Conservation (phyloP, 1,284 basidiomycete species). For the Athelia psychrophila region DNA sequence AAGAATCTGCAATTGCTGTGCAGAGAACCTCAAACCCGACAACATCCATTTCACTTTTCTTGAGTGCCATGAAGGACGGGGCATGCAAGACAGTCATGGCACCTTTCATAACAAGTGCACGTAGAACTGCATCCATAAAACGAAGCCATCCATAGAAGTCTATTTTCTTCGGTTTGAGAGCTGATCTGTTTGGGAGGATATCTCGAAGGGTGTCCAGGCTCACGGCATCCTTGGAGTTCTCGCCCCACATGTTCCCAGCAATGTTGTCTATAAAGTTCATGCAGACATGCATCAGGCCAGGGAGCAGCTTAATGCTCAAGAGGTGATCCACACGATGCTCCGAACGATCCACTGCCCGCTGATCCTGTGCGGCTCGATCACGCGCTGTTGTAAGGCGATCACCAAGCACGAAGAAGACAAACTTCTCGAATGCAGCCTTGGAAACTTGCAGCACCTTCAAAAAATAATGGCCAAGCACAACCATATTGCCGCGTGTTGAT, state of each 20-base stretch:
- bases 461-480: conserved; percentile 17
- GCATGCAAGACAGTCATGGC: neutral
- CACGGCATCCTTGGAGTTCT: conserved; percentile 5
- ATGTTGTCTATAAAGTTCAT: conserved; percentile 14
- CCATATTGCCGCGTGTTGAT: conserved; percentile 17
- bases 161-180: conserved; percentile 14
- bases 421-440: conserved; percentile 8
- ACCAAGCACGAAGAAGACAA: conserved; percentile 12
- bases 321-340: conserved; percentile 13
- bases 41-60: too few relatives aligned
- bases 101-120: conserved; percentile 6
- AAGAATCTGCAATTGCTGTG: neutral
- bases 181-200: conserved; percentile 11
- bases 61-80: neutral
- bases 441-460: conserved; percentile 12
- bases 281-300: conserved; percentile 17
- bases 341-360: conserved; percentile 15
- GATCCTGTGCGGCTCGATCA: conserved; percentile 17
- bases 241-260: conserved; percentile 15
- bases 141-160: conserved; percentile 21
- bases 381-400: conserved; percentile 17
- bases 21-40: too few relatives aligned
- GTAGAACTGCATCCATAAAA: conserved; percentile 15
- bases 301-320: conserved; percentile 12
- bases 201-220: conserved; percentile 11